These are phyloP conservation scores for Termitomyces sp. DNA, from an alignment of 768 basidiomycete genomes.

Conservation along the genomic window DNA sequence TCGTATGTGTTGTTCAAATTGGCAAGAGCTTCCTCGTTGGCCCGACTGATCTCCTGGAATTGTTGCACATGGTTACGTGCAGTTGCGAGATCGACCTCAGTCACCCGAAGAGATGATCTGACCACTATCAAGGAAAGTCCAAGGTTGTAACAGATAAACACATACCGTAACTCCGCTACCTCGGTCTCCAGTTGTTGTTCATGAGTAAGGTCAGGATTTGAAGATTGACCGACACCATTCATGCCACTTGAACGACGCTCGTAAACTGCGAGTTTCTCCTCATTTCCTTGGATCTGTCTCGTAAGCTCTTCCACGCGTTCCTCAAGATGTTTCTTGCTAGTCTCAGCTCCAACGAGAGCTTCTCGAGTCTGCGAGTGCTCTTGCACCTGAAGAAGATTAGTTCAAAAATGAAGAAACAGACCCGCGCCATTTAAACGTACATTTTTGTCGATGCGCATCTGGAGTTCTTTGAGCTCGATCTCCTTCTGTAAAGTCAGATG, in stretches of 20 bases:
- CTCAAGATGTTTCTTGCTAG: constrained; percentile 74
- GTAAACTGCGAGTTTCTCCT: constrained; percentile 84
- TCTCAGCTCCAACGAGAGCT: constrained; percentile 64
- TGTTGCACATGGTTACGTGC: constrained; percentile 74
- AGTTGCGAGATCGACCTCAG: constrained; percentile 69
- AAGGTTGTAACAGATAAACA: not conserved
- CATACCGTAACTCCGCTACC: constrained; percentile 78
- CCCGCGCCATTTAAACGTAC: constrained; percentile 33
- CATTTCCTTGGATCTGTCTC: constrained; percentile 64
- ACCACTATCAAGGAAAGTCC: not conserved
- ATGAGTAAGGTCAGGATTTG: constrained; percentile 43
- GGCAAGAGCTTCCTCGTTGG: constrained; percentile 71
- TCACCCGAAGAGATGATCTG: constrained; percentile 71
- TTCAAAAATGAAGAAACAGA: not conserved
- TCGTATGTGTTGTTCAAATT: constrained; percentile 70
- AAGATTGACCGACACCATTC: constrained; percentile 23
- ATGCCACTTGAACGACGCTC: constrained; percentile 53
- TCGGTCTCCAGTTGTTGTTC: constrained; percentile 83
- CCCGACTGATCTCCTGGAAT: constrained; percentile 81
- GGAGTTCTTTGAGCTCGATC: constrained; percentile 71
- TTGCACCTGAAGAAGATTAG: constrained; percentile 38
- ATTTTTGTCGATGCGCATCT: constrained; percentile 61
- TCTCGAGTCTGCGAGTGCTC: constrained; percentile 69
- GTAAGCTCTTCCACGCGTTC: constrained; percentile 59
- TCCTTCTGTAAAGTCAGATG: constrained; percentile 77